Percentiles rank a stretch among this genome's conserved stretches.
Conservation (phyloP, 305 asterid genomes). For the Rubia occidens region DNA sequence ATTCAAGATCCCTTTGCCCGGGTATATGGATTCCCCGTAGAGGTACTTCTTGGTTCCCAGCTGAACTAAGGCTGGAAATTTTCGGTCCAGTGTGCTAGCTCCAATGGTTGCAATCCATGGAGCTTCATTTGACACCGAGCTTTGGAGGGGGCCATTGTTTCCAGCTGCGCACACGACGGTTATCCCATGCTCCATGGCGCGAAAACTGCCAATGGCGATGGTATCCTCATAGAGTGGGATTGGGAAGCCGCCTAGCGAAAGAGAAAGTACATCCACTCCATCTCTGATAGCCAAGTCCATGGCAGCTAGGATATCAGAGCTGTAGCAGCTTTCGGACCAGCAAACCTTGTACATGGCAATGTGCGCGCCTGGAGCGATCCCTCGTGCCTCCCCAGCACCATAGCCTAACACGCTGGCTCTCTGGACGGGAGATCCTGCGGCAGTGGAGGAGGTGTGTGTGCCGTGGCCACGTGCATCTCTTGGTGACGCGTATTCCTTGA, state of each 20-base stretch:
- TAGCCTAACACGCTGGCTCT: conserved; percentile 54
- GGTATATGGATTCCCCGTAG: conserved; percentile 80
- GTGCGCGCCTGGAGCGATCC: conserved; percentile 79
- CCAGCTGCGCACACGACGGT: conserved; percentile 86
- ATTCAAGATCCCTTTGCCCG: conserved; percentile 35
- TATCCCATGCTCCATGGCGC: conserved; percentile 82
- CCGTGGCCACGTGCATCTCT: conserved; percentile 91
- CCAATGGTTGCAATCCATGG: conserved; percentile 93
- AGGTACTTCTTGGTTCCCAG: conserved; percentile 53
- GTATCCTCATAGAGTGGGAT: conserved; percentile 73
- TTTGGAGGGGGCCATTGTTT: conserved; percentile 66
- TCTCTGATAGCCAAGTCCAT: conserved; percentile 76
- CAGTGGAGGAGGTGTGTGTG: conserved; percentile 82
- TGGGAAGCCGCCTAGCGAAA: conserved; percentile 82
- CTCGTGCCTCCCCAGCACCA: conserved; percentile 74
- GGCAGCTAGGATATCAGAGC: conserved; percentile 88
- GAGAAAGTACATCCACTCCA: conserved; percentile 77
- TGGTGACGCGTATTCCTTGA: conserved; percentile 54
- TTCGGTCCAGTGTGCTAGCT: conserved; percentile 75
- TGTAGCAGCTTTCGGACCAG: conserved; percentile 83
- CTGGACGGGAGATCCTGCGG: conserved; percentile 55
- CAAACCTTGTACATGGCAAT: conserved; percentile 79
- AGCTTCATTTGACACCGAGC: conserved; percentile 81
- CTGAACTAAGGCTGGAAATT: conserved; percentile 67
- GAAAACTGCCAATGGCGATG: conserved; percentile 81